Evolutionary conservation across 306 rosid genomes (phyloP), one percentile per base, ranked within the genome.

Genomic region (Begonia peltatifolia): DNA sequence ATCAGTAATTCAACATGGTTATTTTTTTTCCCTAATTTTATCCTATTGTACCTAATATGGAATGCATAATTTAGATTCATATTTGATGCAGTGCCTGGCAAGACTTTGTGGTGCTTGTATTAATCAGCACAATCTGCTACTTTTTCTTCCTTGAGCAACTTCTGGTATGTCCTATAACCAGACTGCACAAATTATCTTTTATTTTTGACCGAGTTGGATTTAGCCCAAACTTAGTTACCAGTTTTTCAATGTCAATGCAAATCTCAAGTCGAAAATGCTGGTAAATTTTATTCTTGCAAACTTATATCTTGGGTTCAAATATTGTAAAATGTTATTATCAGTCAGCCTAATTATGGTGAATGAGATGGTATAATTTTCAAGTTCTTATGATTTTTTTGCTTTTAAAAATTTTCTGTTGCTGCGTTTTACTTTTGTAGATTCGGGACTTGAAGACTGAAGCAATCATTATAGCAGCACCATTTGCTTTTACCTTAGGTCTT

Each of bases 131-230:
- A 9, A 75, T 85, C 60, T 85, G 97, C 80, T 90, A 90, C 65
- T 85, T 90, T 75, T 90, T 90, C 92, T 90, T 85, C 76, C 87
- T 90, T 15, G 95, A 90, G 76, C 97, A 90, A 79, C 92, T 90
- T 44, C 80, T 90, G 95, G 97, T 90, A 85, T 50, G 56, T 36
- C 14, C 9, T 30, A 30, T 1, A 30, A 30, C 1, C 9, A 30
- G 38, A 30, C 38, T 30, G 38, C 38, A 30, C 7, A 6, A 30
- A 30, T 30, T 30, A 30, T 30, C 38, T 6, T 30, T 30, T 30
- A 30, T 30, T 30, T 7, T 30, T 30, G 38, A 30, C 38, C 8
- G 8, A 30, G 38, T 2, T 30, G 38, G 38, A 30, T 30, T 30
- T 30, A 30, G 3, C 38, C 38, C 9, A 30, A 4, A 30, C 38